phyloP scores from a whole-genome alignment of 345 rosid genomes.

The Cochlearia excelsa region DNA sequence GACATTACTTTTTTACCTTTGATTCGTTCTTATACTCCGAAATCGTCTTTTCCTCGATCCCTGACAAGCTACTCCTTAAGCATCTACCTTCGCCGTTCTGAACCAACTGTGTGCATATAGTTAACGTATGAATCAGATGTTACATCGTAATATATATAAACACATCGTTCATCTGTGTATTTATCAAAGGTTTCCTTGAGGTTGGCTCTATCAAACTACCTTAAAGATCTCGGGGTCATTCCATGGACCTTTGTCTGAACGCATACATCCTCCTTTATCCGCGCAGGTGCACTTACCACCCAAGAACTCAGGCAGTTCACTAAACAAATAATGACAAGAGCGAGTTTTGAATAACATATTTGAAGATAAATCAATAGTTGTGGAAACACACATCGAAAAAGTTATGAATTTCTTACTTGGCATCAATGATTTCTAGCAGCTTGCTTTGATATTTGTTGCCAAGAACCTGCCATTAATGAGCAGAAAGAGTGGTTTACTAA shows the following conservation, averaged over 20 bases:
- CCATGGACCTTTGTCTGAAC: slow-evolving; percentile 98
- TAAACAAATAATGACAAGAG: slow-evolving; percentile 27
- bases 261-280: slow-evolving; percentile 88
- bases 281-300: slow-evolving; percentile 85
- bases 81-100: slow-evolving; percentile 67
- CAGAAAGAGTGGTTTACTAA: background rate
- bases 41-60: slow-evolving; percentile 53
- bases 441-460: slow-evolving; percentile 87
- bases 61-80: slow-evolving; percentile 40
- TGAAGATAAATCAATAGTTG: slow-evolving; percentile 13
- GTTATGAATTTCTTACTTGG: slow-evolving; percentile 46
- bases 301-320: slow-evolving; percentile 83
- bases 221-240: slow-evolving; percentile 63
- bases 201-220: slow-evolving; percentile 33
- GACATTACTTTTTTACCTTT: slow-evolving; percentile 32
- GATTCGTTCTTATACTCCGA: slow-evolving; percentile 36
- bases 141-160: background rate
- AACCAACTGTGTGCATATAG: slow-evolving; percentile 49
- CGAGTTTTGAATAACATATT: background rate
- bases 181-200: background rate
- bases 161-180: slow-evolving; percentile 2
- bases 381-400: slow-evolving; percentile 9
- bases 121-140: slow-evolving; percentile 2
- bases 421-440: slow-evolving; percentile 86
- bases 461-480: slow-evolving; percentile 56